Percentiles rank a stretch among this genome's conserved stretches.
Conservation (phyloP, 2,329 filamentous ascomycete genomes). For the Aspergillus neoniger region DNA sequence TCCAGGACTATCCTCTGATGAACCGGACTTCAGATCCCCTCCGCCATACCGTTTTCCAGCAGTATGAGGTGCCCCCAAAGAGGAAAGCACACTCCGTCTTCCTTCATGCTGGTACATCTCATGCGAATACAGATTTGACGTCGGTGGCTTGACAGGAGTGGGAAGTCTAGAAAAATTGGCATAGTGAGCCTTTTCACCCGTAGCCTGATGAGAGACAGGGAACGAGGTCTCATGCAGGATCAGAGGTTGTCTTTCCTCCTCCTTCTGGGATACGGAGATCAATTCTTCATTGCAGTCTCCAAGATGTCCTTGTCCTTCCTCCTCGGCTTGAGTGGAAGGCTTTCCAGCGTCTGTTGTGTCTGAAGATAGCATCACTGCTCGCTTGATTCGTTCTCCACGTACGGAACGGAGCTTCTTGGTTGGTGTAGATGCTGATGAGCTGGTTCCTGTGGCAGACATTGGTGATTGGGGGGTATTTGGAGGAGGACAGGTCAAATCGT, state of each 20-base stretch:
- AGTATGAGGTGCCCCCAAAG: conserved; percentile 8
- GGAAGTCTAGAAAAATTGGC: conserved; percentile 16
- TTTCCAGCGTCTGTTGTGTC: neutral
- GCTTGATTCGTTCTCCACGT: neutral
- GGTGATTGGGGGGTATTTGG: neutral
- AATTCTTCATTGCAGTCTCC: neutral
- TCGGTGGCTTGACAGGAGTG: conserved; percentile 14
- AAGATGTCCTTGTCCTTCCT: neutral
- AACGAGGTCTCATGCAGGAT: neutral
- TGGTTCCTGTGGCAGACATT: neutral
- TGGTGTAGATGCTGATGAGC: neutral
- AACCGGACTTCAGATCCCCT: too few species aligned
- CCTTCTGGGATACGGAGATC: neutral
- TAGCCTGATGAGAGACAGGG: conserved; percentile 8
- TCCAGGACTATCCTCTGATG: neutral
- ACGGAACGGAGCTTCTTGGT: neutral
- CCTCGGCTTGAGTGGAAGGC: neutral
- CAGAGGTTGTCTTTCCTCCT: neutral
- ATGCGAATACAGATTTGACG: conserved; percentile 16
- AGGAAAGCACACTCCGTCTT: conserved; percentile 17
- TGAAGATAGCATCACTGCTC: neutral
- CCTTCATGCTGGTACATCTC: conserved; percentile 18
- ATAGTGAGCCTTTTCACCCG: neutral
- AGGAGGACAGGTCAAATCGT: neutral
- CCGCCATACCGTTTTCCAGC: neutral